Percentiles rank a stretch among this genome's conserved stretches.
phyloP scores from a whole-genome alignment of 176 grass and related monocot genomes.

The Zea mays region Zm-B73-REFERENCE-NAM-5.0 NC_050105.1:127089001-127089500 shows the following conservation, averaged over 20 bases:
- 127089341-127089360: constrained; percentile 15
- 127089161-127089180: constrained; percentile 17
- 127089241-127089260: constrained; percentile 26
- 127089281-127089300: constrained; percentile 9
- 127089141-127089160: constrained; percentile 34
- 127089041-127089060: constrained; percentile 37
- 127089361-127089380: background rate
- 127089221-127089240: constrained; percentile 37
- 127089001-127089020: constrained; percentile 25
- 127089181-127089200: constrained; percentile 32
- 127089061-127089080: constrained; percentile 38
- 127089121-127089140: constrained; percentile 68
- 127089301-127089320: constrained; percentile 11
- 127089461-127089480: background rate
- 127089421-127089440: constrained; percentile 5
- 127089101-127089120: constrained; percentile 40
- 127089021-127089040: constrained; percentile 8
- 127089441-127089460: background rate
- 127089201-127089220: constrained; percentile 34
- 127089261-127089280: constrained; percentile 6
- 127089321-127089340: constrained; percentile 38
- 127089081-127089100: constrained; percentile 46
- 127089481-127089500: background rate
- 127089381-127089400: constrained; percentile 3
- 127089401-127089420: constrained; percentile 39